Base-by-base conservation (phyloP, 495 filamentous ascomycete genomes). In the Penicillium mononematosum region DNA sequence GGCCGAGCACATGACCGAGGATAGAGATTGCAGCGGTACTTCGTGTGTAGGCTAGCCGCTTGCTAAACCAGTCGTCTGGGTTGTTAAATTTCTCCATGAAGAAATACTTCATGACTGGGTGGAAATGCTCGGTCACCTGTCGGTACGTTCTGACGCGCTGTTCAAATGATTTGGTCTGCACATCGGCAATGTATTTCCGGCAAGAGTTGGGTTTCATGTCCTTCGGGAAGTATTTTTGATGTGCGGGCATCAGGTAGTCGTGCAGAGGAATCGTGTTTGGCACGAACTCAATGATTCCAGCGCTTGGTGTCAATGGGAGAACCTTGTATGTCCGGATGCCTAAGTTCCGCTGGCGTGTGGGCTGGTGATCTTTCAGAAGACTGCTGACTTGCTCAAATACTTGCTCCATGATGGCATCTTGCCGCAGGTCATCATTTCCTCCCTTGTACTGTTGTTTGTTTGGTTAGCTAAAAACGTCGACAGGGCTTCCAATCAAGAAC, bases 321-420 rank as follows among this genome's bases (percentile, higher is more conserved):
- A 99, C 94, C 68, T 96, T 96, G 79, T 99, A 99, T 1, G 94
- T 96, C 31, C 94, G 77, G 64, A 99, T 91, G 3, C 85, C 85
- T 20, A 99, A 79, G 59, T 93, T 89, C 2, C 94, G 88, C 63
- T 95, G 92, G 10, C 89, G 85, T 7, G 95, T 96, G 11, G 88
- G 84, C 47, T 88, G 84, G 62, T 96, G 88, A 24, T 88, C 86
- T 71, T 88, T 88, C 24, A 99, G 79, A 5, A 98, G 85, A 53
- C 88, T 87, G 64, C 88, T 96, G 29, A 97, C 94, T 81, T 96
- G 90, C 47, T 90, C 90, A 73, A 98, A 99, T 31, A 99, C 94
- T 74, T 99, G 94, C 70, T 98, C 95, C 95, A 99, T 99, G 75
- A 99, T 99, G 17, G 94, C 91, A 66, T 99, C 94, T 75, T 99